A percentile compares a stretch with the other conserved stretches of the same genome.
Evolutionary conservation across 2,329 filamentous ascomycete genomes (phyloP).

Genomic region (Teratosphaeriaceae sp.): DNA sequence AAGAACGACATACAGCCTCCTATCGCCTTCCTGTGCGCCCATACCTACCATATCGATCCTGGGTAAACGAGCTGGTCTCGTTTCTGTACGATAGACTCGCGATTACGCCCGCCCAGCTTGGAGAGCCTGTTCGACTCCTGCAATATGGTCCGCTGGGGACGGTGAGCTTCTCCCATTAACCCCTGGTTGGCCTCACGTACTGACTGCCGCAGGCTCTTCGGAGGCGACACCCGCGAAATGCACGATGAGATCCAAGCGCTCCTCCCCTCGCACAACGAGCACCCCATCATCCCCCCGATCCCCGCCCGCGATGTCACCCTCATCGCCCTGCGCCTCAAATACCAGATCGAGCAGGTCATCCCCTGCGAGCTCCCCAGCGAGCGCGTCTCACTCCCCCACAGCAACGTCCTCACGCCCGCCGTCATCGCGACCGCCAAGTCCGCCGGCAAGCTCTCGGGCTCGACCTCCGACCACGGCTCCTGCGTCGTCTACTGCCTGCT

Average conservation of each 20-base stretch:
- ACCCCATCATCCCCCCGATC: conserved; percentile 57
- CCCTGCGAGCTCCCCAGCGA: conserved; percentile 81
- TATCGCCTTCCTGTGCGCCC: no score
- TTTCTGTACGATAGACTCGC: conserved; percentile 8
- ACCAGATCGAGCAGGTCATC: conserved; percentile 81
- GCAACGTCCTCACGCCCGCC: conserved; percentile 70
- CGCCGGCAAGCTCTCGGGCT: conserved; percentile 53
- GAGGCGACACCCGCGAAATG: conserved; percentile 32
- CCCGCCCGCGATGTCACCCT: conserved; percentile 78
- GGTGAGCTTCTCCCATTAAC: conserved; percentile 7
- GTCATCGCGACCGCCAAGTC: conserved; percentile 76
- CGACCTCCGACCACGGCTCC: conserved; percentile 55
- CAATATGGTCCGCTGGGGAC: conserved; percentile 16
- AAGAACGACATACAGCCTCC: no score
- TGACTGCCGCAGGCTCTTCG: conserved; percentile 22
- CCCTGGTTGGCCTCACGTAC: neutral
- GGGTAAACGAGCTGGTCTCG: neutral
- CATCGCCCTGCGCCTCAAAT: conserved; percentile 80
- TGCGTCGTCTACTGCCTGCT: conserved; percentile 83
- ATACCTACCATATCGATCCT: no score
- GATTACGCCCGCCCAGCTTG: neutral
- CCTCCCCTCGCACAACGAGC: conserved; percentile 56
- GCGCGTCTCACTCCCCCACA: conserved; percentile 71
- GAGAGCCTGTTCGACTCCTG: neutral
- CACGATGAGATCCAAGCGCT: conserved; percentile 43